Evolutionary conservation across 805 yeast species (phyloP), one percentile per base, ranked within the genome.

Genomic region (Yamadazyma nakazawae): DNA sequence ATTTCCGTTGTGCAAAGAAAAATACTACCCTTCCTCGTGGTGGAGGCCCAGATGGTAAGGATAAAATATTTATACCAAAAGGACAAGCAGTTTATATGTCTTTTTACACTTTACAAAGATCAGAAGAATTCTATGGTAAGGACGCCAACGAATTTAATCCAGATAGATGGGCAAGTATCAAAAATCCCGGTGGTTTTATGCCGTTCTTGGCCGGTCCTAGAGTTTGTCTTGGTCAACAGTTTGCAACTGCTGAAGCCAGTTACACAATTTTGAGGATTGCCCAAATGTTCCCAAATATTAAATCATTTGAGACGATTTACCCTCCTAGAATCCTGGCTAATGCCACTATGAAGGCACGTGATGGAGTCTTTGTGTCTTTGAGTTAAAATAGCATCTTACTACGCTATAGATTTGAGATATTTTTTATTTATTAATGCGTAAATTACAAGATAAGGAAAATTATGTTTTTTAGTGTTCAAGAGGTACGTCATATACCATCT

Each of bases 181-280:
- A 56, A 44, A 61, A 66, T 42, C 70, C 74, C 2, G 76, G 81
- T 78, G 76, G 74, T 10, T 77, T 71, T 58, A 60, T 77, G 43
- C 81, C 81, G 25, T 77, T 77, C 60, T 75, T 76, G 50, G 80
- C 81, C 35, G 82, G 82, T 2, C 82, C 82, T 19, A 62, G 82
- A 51, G 76, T 78, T 47, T 78, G 82, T 54, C 64, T 78, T 48
- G 82, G 82, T 36, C 81, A 77, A 64, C 81, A 78, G 59, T 76
- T 75, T 61, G 82, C 82, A 2, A 68, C 77, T 17, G 75, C 80
- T 24, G 81, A 78, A 60, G 79, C 80, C n/a, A 66, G 75, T 18
- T 77, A 75, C 57, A 64, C 69, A 14, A 54, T 71, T 24, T 66
- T 66, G 21, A 64, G 79, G 53, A 56, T 75, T 36, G 51, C 55